Conservation (phyloP, 2,329 filamentous ascomycete genomes). For the Botrytis tulipae region DNA sequence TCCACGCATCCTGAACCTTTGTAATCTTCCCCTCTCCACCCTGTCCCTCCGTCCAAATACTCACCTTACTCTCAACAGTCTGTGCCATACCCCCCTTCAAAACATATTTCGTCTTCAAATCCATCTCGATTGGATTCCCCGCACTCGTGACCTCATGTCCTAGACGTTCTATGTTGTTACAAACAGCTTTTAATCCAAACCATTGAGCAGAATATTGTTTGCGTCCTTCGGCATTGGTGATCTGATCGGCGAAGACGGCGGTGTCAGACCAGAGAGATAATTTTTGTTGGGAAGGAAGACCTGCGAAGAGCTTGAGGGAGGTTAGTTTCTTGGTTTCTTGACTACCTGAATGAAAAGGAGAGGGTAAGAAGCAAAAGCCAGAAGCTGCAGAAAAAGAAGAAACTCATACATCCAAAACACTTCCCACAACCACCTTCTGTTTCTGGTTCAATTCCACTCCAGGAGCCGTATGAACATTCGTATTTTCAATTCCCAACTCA, state of each 20-base stretch:
- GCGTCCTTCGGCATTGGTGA: slow-evolving; percentile 56
- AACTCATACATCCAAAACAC: slow-evolving; percentile 52
- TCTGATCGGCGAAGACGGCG: slow-evolving; percentile 56
- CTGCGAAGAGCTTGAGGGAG: slow-evolving; percentile 53
- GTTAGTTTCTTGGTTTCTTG: neutral
- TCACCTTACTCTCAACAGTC: slow-evolving; percentile 48
- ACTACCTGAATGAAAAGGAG: too few relatives aligned
- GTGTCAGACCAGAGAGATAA: slow-evolving; percentile 58
- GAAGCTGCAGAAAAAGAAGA: neutral
- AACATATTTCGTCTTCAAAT: slow-evolving; percentile 53
- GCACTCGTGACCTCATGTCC: slow-evolving; percentile 51
- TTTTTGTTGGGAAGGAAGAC: slow-evolving; percentile 57
- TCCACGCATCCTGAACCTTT: slow-evolving; percentile 55
- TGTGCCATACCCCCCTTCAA: slow-evolving; percentile 53
- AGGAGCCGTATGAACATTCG: slow-evolving; percentile 50
- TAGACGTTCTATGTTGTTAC: slow-evolving; percentile 56
- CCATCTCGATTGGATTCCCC: slow-evolving; percentile 59
- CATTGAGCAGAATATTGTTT: slow-evolving; percentile 50
- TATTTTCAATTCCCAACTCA: slow-evolving; percentile 49
- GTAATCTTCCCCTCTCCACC: slow-evolving; percentile 44
- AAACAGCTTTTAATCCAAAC: slow-evolving; percentile 60
- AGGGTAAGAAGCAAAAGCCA: neutral
- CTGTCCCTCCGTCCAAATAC: slow-evolving; percentile 44
- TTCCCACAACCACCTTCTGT: slow-evolving; percentile 56
- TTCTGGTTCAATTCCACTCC: slow-evolving; percentile 50